phyloP scores from a whole-genome alignment of 2,329 filamentous ascomycete species.

The Xylariaceae sp. region DNA sequence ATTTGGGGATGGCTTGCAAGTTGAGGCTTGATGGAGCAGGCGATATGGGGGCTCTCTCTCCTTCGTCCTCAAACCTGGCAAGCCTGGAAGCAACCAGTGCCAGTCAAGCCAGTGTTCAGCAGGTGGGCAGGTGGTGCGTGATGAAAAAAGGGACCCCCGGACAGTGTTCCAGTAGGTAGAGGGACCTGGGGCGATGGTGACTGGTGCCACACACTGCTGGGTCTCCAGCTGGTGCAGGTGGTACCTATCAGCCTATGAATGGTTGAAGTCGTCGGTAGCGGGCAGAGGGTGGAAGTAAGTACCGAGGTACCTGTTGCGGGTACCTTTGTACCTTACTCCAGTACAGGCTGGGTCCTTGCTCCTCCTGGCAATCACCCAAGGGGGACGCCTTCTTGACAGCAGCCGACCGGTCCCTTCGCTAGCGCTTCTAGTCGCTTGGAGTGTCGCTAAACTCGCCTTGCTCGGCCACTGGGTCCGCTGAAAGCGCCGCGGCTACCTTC shows the following conservation, averaged over 20 bases:
- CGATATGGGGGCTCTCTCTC: too few relatives aligned
- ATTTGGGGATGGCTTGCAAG: constrained; percentile 22
- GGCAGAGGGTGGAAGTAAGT: constrained; percentile 5
- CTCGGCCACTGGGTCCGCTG: constrained; percentile 17
- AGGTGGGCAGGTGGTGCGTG: too few relatives aligned
- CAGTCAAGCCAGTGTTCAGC: too few relatives aligned
- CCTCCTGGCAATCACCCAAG: constrained; percentile 27
- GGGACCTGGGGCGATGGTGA: constrained; percentile 16
- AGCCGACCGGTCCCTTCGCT: constrained; percentile 28
- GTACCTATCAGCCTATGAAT: not conserved
- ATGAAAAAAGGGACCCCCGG: constrained; percentile 10
- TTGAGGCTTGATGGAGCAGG: too few relatives aligned
- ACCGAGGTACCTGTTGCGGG: constrained; percentile 22
- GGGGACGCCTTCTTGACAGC: constrained; percentile 35
- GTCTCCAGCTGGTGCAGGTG: constrained; percentile 7
- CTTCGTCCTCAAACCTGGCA: too few relatives aligned
- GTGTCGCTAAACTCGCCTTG: constrained; percentile 23
- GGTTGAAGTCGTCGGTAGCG: constrained; percentile 1
- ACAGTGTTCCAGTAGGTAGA: constrained; percentile 20
- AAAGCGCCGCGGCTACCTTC: constrained; percentile 21
- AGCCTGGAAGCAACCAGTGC: too few relatives aligned
- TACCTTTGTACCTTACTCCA: constrained; percentile 18
- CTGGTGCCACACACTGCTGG: constrained; percentile 21
- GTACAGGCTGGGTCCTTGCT: constrained; percentile 29
- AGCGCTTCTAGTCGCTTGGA: constrained; percentile 30